Percentiles rank a stretch among this genome's conserved stretches.
These are phyloP conservation scores for Podosphaera leucotricha DNA, from an alignment of 2,329 filamentous ascomycete species.

Conservation along the genomic window DNA sequence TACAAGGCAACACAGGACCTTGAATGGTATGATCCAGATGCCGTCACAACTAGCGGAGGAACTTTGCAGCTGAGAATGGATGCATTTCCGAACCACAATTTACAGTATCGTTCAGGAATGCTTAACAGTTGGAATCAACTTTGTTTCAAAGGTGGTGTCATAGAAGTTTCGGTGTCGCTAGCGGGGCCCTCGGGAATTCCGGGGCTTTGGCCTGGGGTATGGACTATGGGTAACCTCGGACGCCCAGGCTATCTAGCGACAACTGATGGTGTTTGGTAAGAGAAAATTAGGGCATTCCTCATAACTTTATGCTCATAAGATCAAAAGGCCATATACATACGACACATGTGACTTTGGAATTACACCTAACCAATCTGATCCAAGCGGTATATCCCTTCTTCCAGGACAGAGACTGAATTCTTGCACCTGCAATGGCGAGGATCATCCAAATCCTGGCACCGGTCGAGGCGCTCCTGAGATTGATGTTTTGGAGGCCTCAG, in stretches of 20 bases:
- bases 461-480: constrained; percentile 46
- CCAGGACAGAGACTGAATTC: constrained; percentile 45
- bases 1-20: constrained; percentile 26
- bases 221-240: constrained; percentile 30
- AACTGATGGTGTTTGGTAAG: constrained; percentile 26
- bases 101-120: constrained; percentile 26
- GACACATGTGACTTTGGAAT: constrained; percentile 36
- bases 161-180: constrained; percentile 27
- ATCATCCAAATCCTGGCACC: constrained; percentile 40
- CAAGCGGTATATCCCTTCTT: constrained; percentile 38
- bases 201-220: constrained; percentile 28
- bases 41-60: constrained; percentile 24
- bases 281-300: too few species aligned
- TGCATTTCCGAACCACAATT: constrained; percentile 21
- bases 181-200: constrained; percentile 25
- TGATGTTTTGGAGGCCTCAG: constrained; percentile 41
- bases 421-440: constrained; percentile 37
- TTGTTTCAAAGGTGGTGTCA: constrained; percentile 29
- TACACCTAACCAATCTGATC: constrained; percentile 43
- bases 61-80: constrained; percentile 23
- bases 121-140: constrained; percentile 28
- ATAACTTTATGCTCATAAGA: too few species aligned
- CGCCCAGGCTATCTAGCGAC: constrained; percentile 26
- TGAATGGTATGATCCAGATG: constrained; percentile 21
- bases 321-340: constrained; percentile 23